Percentiles rank a stretch among this genome's conserved stretches.
These are phyloP conservation scores for Saitozyma sp. DNA, from an alignment of 768 basidiomycete genomes.

Conservation along the genomic window DNA sequence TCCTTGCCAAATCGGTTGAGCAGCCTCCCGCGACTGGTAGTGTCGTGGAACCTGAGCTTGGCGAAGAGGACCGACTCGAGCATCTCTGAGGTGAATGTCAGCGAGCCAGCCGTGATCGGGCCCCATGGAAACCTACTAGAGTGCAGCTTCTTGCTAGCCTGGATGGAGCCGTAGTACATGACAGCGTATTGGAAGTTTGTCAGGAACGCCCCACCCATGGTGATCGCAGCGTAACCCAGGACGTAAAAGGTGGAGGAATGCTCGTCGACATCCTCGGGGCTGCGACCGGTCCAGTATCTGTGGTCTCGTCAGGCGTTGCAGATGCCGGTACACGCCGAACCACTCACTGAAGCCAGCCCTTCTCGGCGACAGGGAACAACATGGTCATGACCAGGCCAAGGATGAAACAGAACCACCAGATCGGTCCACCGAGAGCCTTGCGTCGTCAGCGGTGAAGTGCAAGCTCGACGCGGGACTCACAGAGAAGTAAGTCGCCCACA, in stretches of 20 bases:
- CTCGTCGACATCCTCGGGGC: conserved; percentile 49
- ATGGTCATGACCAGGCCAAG: conserved; percentile 62
- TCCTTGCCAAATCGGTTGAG: conserved; percentile 63
- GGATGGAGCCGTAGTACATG: conserved; percentile 79
- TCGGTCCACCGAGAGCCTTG: conserved; percentile 31
- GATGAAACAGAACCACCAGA: conserved; percentile 27
- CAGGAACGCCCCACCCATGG: conserved; percentile 65
- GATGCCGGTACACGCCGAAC: background rate
- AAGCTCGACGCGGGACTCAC: too few relatives aligned
- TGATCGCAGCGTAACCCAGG: conserved; percentile 69
- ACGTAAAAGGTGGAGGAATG: conserved; percentile 64
- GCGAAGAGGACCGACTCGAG: conserved; percentile 81
- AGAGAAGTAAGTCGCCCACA: conserved; percentile 65
- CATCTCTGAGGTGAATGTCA: conserved; percentile 55
- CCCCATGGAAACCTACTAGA: conserved; percentile 45
- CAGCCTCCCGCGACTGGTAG: conserved; percentile 74
- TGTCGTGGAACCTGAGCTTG: conserved; percentile 89
- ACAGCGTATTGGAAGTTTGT: conserved; percentile 52
- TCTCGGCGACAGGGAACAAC: conserved; percentile 66
- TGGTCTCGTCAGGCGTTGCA: background rate
- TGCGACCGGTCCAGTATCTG: conserved; percentile 60
- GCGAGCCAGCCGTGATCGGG: conserved; percentile 1
- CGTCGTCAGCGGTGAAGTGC: too few relatives aligned
- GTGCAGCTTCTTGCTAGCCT: conserved; percentile 75
- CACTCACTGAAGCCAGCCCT: conserved; percentile 61